Conservation (phyloP, 805 yeast species). For the Saturnispora dispora region DNA sequence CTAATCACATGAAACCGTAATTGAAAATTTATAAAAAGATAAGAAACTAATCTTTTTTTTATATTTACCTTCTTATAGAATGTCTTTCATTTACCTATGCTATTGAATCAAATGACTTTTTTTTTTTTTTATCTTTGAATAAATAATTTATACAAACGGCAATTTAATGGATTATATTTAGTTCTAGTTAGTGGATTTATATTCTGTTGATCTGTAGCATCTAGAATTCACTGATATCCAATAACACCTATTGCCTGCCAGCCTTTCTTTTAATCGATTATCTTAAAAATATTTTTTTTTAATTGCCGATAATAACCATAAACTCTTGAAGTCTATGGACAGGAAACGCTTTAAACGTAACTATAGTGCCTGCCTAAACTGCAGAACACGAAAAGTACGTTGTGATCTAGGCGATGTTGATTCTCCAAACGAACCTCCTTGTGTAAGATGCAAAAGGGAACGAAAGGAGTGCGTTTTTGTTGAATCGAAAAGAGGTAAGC, state of each 20-base stretch:
- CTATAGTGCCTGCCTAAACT: constrained; percentile 78
- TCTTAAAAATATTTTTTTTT: background rate
- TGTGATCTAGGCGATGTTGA: constrained; percentile 79
- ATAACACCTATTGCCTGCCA: too few relatives aligned
- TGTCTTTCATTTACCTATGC: background rate
- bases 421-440: constrained; percentile 69
- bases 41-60: background rate
- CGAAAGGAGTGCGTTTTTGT: constrained; percentile 63
- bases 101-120: background rate
- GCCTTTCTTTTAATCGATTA: background rate
- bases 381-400: constrained; percentile 74
- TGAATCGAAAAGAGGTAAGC: constrained; percentile 48
- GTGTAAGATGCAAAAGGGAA: constrained; percentile 78
- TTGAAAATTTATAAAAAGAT: background rate
- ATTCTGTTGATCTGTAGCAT: too few relatives aligned
- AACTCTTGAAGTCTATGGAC: background rate
- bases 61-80: background rate
- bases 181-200: background rate
- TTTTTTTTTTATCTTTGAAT: background rate
- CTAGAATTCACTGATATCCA: too few relatives aligned
- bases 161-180: background rate
- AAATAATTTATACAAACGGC: constrained; percentile 1
- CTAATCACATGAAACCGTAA: background rate
- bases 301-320: background rate
- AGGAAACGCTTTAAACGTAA: constrained; percentile 42